Conservation (phyloP, 495 filamentous ascomycete species). For the Tuber umbilicatum region DNA sequence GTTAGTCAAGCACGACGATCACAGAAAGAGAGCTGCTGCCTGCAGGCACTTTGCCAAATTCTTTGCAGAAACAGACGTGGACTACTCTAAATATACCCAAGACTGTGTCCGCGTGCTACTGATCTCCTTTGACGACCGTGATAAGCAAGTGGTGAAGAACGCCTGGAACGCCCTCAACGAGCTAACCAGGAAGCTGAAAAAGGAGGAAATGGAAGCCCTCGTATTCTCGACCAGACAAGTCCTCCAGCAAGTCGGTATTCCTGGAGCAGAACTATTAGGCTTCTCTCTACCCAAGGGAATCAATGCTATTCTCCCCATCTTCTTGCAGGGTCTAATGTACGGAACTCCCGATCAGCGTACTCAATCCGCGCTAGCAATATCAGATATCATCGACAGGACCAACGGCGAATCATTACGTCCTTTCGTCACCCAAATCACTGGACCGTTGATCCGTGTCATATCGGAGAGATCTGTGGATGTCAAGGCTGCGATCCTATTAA, state of each 20-base stretch:
- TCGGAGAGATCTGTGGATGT: conserved; percentile 92
- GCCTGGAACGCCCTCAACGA: conserved; percentile 85
- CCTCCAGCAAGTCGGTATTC: conserved; percentile 76
- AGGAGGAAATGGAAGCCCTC: conserved; percentile 97
- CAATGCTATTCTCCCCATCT: conserved; percentile 92
- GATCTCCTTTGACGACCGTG: conserved; percentile 83
- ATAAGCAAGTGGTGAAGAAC: conserved; percentile 78
- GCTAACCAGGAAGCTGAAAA: conserved; percentile 79
- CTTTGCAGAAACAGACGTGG: conserved; percentile 71
- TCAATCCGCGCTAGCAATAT: conserved; percentile 85
- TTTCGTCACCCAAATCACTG: conserved; percentile 95
- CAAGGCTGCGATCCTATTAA: conserved; percentile 88
- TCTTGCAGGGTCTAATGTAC: conserved; percentile 95
- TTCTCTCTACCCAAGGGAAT: conserved; percentile 96
- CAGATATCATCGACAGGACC: conserved; percentile 88
- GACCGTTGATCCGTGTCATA: conserved; percentile 92
- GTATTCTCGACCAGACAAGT: conserved; percentile 77
- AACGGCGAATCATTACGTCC: conserved; percentile 75
- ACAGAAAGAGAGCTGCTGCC: conserved; percentile 69
- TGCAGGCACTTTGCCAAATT: conserved; percentile 78
- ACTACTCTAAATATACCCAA: conserved; percentile 89
- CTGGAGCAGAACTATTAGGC: conserved; percentile 76
- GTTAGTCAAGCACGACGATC: conserved; percentile 85
- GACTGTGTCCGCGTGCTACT: conserved; percentile 84
- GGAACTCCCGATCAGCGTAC: conserved; percentile 85